These are phyloP conservation scores for Castanospermum australe DNA, from an alignment of 306 rosid species.

Conservation along the genomic window DNA sequence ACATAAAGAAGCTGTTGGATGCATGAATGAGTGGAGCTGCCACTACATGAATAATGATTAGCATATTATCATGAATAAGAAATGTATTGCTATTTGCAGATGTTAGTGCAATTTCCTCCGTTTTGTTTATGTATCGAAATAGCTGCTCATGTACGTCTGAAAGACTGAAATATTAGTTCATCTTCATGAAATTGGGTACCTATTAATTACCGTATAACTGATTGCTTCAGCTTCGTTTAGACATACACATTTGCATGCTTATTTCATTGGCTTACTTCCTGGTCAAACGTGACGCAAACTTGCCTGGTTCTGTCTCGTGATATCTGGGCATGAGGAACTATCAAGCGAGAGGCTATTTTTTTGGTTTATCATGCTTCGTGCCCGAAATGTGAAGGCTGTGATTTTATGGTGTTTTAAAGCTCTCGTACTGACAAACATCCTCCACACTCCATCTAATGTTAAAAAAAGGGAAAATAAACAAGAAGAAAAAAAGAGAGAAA, in stretches of 20 bases:
- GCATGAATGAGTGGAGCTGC: conserved; percentile 25
- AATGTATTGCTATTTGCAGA: conserved; percentile 25
- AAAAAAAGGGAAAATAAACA: no score
- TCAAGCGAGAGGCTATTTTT: no score
- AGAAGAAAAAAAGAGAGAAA: no score
- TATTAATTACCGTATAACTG: background rate
- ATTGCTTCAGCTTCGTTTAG: background rate
- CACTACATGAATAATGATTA: conserved; percentile 12
- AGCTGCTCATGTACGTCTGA: background rate
- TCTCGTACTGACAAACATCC: no score
- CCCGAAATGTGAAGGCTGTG: no score
- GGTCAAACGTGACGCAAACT: background rate
- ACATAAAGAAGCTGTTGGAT: conserved; percentile 48
- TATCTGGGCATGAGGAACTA: no score
- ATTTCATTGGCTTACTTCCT: background rate
- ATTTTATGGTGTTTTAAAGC: no score
- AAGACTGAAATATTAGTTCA: background rate
- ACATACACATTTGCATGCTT: background rate
- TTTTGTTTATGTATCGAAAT: background rate
- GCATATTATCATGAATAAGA: conserved; percentile 33
- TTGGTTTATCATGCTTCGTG: no score
- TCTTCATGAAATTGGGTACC: conserved; percentile 16
- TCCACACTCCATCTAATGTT: no score
- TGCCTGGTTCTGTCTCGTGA: background rate
- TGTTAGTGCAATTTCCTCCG: conserved; percentile 16